Percentiles rank a stretch among this genome's conserved stretches.
Conservation (phyloP, 2,329 filamentous ascomycete genomes). For the Colletotrichum cereale region DNA sequence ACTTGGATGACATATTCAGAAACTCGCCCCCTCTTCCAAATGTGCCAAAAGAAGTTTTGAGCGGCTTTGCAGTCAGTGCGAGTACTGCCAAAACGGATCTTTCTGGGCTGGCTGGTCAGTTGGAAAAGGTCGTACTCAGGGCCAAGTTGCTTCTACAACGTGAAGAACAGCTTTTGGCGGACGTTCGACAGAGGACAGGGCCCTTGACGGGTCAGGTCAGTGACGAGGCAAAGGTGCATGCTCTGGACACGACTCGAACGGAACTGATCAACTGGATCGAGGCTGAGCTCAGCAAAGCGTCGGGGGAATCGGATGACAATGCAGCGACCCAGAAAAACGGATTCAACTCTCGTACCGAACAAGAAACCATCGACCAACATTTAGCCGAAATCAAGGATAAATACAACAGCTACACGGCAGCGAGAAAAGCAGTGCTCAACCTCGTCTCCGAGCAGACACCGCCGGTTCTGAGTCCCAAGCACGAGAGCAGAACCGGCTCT, state of each 20-base stretch:
- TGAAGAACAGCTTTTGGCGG: constrained; percentile 67
- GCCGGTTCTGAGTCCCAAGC: constrained; percentile 42
- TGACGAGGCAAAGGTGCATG: constrained; percentile 60
- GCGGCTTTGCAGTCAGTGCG: constrained; percentile 60
- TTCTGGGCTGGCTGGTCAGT: constrained; percentile 59
- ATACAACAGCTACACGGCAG: constrained; percentile 65
- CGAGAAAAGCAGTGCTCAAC: constrained; percentile 62
- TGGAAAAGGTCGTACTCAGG: constrained; percentile 70
- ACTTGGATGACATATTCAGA: constrained; percentile 61
- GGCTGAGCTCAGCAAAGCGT: constrained; percentile 68
- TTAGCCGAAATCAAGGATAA: constrained; percentile 64
- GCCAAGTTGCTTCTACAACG: constrained; percentile 68
- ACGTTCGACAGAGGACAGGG: constrained; percentile 43
- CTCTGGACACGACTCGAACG: constrained; percentile 67
- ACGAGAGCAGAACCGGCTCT: constrained; percentile 1
- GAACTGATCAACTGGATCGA: constrained; percentile 77
- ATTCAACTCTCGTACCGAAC: constrained; percentile 38
- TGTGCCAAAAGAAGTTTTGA: constrained; percentile 65
- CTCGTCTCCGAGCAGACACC: constrained; percentile 52
- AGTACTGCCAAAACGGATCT: constrained; percentile 56
- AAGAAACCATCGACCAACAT: constrained; percentile 52
- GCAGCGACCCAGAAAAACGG: constrained; percentile 40
- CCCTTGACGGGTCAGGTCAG: constrained; percentile 51
- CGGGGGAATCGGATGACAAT: constrained; percentile 47
- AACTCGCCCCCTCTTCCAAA: constrained; percentile 59